phyloP scores from a whole-genome alignment of 352 stramenopile species.

The Phytophthora boehmeriae region DNA sequence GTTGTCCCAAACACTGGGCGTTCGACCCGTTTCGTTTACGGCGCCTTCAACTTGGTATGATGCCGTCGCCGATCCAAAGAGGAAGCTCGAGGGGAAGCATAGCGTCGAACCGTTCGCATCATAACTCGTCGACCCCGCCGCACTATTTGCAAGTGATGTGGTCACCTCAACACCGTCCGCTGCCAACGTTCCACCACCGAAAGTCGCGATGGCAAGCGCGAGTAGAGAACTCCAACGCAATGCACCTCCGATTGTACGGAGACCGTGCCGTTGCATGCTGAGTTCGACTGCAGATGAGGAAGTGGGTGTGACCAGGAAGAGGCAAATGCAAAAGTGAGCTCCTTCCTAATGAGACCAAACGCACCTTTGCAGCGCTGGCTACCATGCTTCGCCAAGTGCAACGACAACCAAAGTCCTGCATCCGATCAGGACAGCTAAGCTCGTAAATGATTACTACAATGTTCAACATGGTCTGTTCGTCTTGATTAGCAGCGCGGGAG shows the following conservation, averaged over 20 bases:
- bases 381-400: neutral
- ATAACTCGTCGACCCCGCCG: neutral
- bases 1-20: slow-evolving; percentile 90
- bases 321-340: slow-evolving; percentile 12
- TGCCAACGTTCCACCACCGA: neutral
- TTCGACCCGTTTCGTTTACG: slow-evolving; percentile 69
- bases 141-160: neutral
- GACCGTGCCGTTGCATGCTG: slow-evolving; percentile 7
- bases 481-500: neutral
- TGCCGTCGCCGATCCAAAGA: slow-evolving; percentile 83
- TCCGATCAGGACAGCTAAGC: no score
- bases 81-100: slow-evolving; percentile 63
- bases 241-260: neutral
- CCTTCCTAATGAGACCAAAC: no score
- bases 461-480: neutral
- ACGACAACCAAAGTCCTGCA: neutral
- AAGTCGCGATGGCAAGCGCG: neutral
- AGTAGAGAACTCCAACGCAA: slow-evolving; percentile 7
- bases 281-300: neutral
- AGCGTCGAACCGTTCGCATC: neutral
- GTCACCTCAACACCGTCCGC: neutral
- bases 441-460: neutral
- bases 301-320: slow-evolving; percentile 5
- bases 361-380: no score
- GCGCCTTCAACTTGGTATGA: slow-evolving; percentile 93